Conservation (phyloP, 352 stramenopile genomes). For the Pythium volutum region DNA sequence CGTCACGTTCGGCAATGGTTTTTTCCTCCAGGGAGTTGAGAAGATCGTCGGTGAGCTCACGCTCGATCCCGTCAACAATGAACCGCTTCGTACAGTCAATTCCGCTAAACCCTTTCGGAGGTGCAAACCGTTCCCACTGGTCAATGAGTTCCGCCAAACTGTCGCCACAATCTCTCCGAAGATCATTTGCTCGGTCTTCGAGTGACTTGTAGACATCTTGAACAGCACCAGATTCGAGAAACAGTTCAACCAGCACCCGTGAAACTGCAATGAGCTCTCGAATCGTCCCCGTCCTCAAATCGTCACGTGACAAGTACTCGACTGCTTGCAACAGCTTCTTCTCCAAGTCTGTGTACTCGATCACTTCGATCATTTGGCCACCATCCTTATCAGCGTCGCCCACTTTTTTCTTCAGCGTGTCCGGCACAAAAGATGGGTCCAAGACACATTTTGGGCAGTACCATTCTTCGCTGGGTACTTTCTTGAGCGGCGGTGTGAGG, state of each 20-base stretch:
- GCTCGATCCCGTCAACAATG: constrained; percentile 68
- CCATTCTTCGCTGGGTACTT: constrained; percentile 68
- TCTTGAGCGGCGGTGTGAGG: constrained; percentile 47
- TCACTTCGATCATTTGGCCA: constrained; percentile 44
- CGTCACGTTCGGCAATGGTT: constrained; percentile 56
- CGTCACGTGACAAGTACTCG: constrained; percentile 66
- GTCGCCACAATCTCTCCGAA: constrained; percentile 49
- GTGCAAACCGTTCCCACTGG: constrained; percentile 57
- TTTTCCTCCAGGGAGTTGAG: constrained; percentile 67
- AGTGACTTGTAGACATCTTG: constrained; percentile 64
- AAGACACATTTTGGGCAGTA: constrained; percentile 65
- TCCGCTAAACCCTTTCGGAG: constrained; percentile 37
- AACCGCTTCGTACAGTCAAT: constrained; percentile 65
- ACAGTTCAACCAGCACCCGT: constrained; percentile 59
- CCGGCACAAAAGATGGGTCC: constrained; percentile 50
- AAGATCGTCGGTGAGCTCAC: constrained; percentile 68
- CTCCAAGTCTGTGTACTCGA: constrained; percentile 43
- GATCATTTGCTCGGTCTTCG: constrained; percentile 60
- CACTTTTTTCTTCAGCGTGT: constrained; percentile 46
- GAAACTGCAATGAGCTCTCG: constrained; percentile 57
- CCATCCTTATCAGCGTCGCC: constrained; percentile 16
- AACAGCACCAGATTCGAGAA: constrained; percentile 49
- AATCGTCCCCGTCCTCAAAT: constrained; percentile 52
- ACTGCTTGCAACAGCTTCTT: constrained; percentile 57
- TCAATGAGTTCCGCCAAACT: constrained; percentile 55